A percentile compares a stretch with the other conserved stretches of the same genome.
Conservation (phyloP, 148 eudicot genomes). For the Amaranthus hypochondriacus region DNA sequence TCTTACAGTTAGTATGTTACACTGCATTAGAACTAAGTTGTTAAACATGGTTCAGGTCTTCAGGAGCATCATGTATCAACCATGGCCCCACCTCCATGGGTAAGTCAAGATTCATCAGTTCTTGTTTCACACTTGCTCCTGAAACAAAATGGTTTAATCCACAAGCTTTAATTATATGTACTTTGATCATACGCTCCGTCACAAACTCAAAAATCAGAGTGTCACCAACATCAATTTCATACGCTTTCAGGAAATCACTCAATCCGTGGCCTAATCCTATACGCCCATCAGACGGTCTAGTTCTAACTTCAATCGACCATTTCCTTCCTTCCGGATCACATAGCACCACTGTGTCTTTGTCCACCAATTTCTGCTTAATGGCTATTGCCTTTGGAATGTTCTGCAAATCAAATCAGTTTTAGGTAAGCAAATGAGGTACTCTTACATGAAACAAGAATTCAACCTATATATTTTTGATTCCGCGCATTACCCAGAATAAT, state of each 20-base stretch:
- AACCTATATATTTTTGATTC: background rate
- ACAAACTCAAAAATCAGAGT: slow-evolving; percentile 23
- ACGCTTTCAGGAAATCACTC: slow-evolving; percentile 10
- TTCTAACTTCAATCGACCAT: slow-evolving; percentile 3
- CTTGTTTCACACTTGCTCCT: background rate
- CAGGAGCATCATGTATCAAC: background rate
- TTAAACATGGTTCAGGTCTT: background rate
- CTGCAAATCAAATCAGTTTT: slow-evolving; percentile 14
- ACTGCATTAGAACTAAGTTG: background rate
- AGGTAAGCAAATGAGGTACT: background rate
- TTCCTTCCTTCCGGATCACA: slow-evolving; percentile 8
- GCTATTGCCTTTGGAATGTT: slow-evolving; percentile 23
- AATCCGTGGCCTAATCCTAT: slow-evolving; percentile 10
- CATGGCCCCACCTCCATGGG: background rate
- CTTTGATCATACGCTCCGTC: slow-evolving; percentile 22
- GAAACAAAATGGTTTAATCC: background rate
- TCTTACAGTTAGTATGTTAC: background rate
- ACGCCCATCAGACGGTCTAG: slow-evolving; percentile 9
- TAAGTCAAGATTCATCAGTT: background rate
- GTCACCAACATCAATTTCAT: slow-evolving; percentile 20
- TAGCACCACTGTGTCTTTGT: slow-evolving; percentile 9
- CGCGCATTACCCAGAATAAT: background rate
- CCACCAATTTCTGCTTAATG: slow-evolving; percentile 9
- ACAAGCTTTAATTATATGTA: slow-evolving; percentile 7
- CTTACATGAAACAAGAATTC: background rate